phyloP scores from a whole-genome alignment of 1,284 basidiomycete species.

The Caloboletus firmus region DNA sequence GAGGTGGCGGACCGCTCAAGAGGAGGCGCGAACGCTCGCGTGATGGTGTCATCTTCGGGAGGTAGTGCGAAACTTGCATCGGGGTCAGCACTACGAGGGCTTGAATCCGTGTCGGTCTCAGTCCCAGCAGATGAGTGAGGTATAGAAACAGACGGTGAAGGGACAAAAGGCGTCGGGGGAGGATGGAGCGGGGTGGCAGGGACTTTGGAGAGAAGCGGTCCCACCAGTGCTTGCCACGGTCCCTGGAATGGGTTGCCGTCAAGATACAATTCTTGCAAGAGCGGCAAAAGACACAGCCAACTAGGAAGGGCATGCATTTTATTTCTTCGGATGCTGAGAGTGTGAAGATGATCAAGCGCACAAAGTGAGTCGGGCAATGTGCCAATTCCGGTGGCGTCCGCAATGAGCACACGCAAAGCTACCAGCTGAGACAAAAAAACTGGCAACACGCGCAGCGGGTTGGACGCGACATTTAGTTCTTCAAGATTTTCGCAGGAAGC shows the following conservation, averaged over 20 bases:
- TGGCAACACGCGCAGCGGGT: slow-evolving; percentile 83
- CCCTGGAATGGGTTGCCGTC: slow-evolving; percentile 94
- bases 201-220: slow-evolving; percentile 68
- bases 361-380: slow-evolving; percentile 71
- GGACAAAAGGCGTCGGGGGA: slow-evolving; percentile 62
- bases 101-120: slow-evolving; percentile 58
- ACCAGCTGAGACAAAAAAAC: slow-evolving; percentile 76
- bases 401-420: slow-evolving; percentile 83
- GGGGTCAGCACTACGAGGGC: slow-evolving; percentile 42
- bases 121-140: slow-evolving; percentile 39
- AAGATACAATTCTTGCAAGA: slow-evolving; percentile 83
- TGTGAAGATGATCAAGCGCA: slow-evolving; percentile 75
- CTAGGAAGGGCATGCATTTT: slow-evolving; percentile 86
- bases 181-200: slow-evolving; percentile 64
- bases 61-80: slow-evolving; percentile 30
- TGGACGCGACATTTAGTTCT: slow-evolving; percentile 92
- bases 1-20: slow-evolving; percentile 52
- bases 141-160: slow-evolving; percentile 48
- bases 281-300: slow-evolving; percentile 86
- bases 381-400: slow-evolving; percentile 81
- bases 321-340: slow-evolving; percentile 86
- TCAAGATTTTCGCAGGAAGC: slow-evolving; percentile 79
- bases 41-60: slow-evolving; percentile 69
- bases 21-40: slow-evolving; percentile 53
- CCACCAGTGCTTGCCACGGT: slow-evolving; percentile 87